These are phyloP conservation scores for Auriscalpium microsporum DNA, from an alignment of 768 basidiomycete species.

Conservation along the genomic window DNA sequence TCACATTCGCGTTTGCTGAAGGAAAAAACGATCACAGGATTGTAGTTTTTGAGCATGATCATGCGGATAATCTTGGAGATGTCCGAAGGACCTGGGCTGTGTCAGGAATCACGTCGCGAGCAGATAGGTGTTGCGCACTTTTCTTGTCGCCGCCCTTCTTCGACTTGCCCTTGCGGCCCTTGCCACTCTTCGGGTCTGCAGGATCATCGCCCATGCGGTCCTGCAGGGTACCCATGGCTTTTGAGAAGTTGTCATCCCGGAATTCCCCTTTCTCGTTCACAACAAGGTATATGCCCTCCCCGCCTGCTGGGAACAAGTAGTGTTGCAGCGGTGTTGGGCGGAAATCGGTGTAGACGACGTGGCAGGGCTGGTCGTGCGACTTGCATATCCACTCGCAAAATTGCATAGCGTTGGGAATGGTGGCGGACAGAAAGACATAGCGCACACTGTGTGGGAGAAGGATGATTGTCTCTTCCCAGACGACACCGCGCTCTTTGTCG, in stretches of 20 bases:
- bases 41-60: constrained; percentile 97
- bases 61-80: constrained; percentile 97
- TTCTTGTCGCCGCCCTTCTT: constrained; percentile 92
- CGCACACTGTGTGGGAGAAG: constrained; percentile 92
- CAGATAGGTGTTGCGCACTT: constrained; percentile 37
- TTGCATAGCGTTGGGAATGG: constrained; percentile 98
- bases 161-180: constrained; percentile 85
- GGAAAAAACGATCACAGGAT: constrained; percentile 96
- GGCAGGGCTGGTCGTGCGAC: constrained; percentile 95
- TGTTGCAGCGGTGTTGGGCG: constrained; percentile 97
- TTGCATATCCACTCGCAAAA: constrained; percentile 99
- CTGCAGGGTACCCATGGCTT: constrained; percentile 92
- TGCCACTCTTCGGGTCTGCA: constrained; percentile 76
- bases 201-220: constrained; percentile 85
- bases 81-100: constrained; percentile 66
- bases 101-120: constrained; percentile 1
- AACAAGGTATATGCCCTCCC: constrained; percentile 94
- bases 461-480: constrained; percentile 99
- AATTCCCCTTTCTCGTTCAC: constrained; percentile 99
- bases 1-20: constrained; percentile 99
- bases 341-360: constrained; percentile 99
- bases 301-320: constrained; percentile 94
- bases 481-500: constrained; percentile 97
- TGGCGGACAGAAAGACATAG: constrained; percentile 98
- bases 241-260: constrained; percentile 93